Conservation (phyloP, 495 filamentous ascomycete species). For the Xeromyces bisporus region DNA sequence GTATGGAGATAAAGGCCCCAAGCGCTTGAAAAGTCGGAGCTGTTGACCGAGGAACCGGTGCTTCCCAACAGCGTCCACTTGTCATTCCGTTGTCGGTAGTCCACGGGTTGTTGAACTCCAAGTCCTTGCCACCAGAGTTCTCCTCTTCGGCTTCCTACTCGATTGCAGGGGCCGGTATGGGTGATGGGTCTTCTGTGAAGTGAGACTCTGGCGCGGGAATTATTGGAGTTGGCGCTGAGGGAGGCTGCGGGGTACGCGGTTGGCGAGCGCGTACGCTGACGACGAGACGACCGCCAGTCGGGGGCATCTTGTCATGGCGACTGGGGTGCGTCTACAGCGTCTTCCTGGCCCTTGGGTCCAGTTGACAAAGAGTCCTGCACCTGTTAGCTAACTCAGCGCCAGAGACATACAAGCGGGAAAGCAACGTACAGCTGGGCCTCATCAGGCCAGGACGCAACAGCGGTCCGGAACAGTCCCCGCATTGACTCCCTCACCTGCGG, state of each 20-base stretch:
- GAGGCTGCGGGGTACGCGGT: too few species aligned
- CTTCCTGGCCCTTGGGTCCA: conserved; percentile 58
- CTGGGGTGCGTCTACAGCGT: conserved; percentile 69
- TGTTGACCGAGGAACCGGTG: neutral
- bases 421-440: conserved; percentile 46
- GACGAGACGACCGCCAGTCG: too few species aligned
- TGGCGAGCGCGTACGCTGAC: too few species aligned
- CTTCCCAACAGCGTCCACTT: neutral
- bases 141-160: neutral
- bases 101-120: neutral
- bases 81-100: neutral
- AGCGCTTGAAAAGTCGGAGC: neutral
- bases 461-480: conserved; percentile 73
- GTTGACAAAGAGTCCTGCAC: conserved; percentile 49
- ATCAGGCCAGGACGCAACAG: conserved; percentile 56
- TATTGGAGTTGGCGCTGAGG: neutral
- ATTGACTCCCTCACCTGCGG: conserved; percentile 71
- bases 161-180: neutral
- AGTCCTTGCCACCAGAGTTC: too few species aligned
- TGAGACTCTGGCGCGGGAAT: too few species aligned
- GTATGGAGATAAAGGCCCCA: too few species aligned
- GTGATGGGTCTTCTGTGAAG: too few species aligned
- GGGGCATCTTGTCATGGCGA: too few species aligned
- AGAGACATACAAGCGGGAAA: neutral
- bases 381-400: conserved; percentile 12